Conservation (phyloP, 140 eudicot species). For the Ambrosia hybrid region DNA sequence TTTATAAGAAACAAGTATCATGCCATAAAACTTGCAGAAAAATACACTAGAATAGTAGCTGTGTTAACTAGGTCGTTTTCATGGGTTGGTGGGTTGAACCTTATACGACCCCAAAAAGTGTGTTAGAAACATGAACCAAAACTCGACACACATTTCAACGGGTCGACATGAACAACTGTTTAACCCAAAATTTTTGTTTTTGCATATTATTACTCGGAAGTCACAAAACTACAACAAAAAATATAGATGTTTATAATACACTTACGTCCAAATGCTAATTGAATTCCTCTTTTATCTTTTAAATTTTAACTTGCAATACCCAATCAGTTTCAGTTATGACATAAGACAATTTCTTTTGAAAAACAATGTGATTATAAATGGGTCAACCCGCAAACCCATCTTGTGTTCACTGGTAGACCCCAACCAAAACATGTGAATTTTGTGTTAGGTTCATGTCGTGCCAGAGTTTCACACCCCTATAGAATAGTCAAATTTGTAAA, state of each 20-base stretch:
- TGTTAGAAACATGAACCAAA: no score
- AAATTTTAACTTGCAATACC: not conserved
- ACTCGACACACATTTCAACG: no score
- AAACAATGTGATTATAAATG: not conserved
- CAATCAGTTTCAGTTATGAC: not conserved
- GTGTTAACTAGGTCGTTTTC: not conserved
- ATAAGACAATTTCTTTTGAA: not conserved
- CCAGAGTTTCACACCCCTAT: no score
- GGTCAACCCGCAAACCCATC: not conserved
- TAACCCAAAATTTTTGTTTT: not conserved
- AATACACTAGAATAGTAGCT: not conserved
- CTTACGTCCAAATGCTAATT: not conserved
- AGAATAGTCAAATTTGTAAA: not conserved
- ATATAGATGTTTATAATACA: not conserved
- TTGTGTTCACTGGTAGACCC: not conserved
- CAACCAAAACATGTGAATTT: not conserved
- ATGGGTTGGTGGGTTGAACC: not conserved
- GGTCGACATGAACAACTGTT: not conserved
- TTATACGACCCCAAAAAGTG: no score
- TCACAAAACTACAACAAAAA: not conserved
- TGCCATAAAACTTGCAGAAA: slow-evolving; percentile 9
- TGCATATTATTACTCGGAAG: not conserved
- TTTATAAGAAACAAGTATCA: not conserved
- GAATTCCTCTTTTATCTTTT: no score
- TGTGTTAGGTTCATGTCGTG: no score